Evolutionary conservation across 2,329 filamentous ascomycete genomes (phyloP).

Genomic region (Cercospora sp.): DNA sequence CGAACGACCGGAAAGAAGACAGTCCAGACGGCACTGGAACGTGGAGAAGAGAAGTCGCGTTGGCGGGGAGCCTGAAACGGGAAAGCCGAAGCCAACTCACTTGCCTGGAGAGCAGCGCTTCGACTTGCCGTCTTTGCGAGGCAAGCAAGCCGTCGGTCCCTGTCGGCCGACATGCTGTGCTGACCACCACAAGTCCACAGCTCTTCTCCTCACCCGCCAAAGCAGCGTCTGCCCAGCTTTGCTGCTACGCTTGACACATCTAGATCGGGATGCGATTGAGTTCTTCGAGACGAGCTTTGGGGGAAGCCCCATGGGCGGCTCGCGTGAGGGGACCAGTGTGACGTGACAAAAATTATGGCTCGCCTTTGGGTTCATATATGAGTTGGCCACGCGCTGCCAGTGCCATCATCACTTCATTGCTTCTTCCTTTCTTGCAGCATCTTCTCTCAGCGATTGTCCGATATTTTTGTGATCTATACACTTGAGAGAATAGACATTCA

Average conservation of each 20-base stretch:
- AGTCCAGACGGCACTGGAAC: conserved; percentile 2
- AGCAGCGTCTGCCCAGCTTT: conserved; percentile 2
- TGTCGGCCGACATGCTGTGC: conserved; percentile 13
- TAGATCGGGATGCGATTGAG: conserved; percentile 24
- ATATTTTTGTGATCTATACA: background rate
- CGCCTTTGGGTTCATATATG: conserved; percentile 4
- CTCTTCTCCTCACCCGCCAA: conserved; percentile 8
- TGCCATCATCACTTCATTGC: conserved; percentile 3
- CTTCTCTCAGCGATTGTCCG: background rate
- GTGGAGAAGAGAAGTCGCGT: conserved; percentile 9
- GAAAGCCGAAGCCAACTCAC: conserved; percentile 10
- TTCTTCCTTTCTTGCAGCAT: conserved; percentile 5
- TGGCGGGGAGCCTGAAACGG: conserved; percentile 6
- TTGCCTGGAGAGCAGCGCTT: conserved; percentile 13
- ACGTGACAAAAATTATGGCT: conserved; percentile 27
- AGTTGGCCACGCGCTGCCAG: background rate
- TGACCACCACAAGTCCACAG: conserved; percentile 2
- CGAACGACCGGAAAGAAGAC: background rate
- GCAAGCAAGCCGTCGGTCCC: conserved; percentile 10
- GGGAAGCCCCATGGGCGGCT: conserved; percentile 4
- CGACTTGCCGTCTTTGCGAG: conserved; percentile 16
- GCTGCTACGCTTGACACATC: background rate
- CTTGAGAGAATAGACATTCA: conserved; percentile 6
- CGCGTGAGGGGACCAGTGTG: conserved; percentile 16
- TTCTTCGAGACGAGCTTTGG: conserved; percentile 15